These are phyloP conservation scores for Eutrema japonicum DNA, from an alignment of 345 rosid species.

Conservation along the genomic window DNA sequence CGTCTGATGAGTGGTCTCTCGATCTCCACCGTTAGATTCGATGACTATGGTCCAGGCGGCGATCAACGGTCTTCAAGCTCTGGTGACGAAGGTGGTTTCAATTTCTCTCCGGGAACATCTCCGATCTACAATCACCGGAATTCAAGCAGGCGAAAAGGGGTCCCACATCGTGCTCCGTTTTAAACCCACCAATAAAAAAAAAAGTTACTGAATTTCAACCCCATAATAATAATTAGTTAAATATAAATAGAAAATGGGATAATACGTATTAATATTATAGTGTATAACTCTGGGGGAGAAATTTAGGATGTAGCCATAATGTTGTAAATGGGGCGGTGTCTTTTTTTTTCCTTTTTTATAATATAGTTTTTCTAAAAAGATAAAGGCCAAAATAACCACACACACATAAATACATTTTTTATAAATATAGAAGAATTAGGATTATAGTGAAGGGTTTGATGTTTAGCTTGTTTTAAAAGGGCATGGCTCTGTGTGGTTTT, in stretches of 20 bases:
- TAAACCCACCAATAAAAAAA: not conserved
- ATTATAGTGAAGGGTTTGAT: conserved; percentile 25
- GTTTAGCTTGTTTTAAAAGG: conserved; percentile 1
- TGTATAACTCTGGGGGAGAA: conserved; percentile 19
- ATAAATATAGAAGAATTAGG: conserved; percentile 31
- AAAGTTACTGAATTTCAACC: conserved; percentile 28
- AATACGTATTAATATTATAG: conserved; percentile 20
- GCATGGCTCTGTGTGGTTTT: conserved; percentile 6
- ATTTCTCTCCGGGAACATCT: conserved; percentile 63
- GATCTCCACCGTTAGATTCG: conserved; percentile 47
- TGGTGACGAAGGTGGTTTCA: conserved; percentile 61
- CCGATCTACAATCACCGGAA: conserved; percentile 65
- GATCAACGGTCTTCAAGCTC: conserved; percentile 60
- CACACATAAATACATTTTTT: conserved; percentile 38
- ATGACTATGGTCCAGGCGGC: conserved; percentile 31
- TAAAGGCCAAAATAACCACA: conserved; percentile 32
- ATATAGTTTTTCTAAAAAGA: conserved; percentile 23
- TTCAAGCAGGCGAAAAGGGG: conserved; percentile 83
- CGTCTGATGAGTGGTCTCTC: conserved; percentile 68
- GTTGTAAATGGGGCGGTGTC: conserved; percentile 41
- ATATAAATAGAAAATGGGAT: conserved; percentile 11
- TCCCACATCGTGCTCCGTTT: conserved; percentile 87
- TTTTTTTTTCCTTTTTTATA: not conserved
- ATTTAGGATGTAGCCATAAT: conserved; percentile 44
- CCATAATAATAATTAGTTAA: conserved; percentile 27